Percentiles rank a stretch among this genome's conserved stretches.
phyloP scores from a whole-genome alignment of 257 asterid genomes.

The Oldenlandia corymbosa region DNA sequence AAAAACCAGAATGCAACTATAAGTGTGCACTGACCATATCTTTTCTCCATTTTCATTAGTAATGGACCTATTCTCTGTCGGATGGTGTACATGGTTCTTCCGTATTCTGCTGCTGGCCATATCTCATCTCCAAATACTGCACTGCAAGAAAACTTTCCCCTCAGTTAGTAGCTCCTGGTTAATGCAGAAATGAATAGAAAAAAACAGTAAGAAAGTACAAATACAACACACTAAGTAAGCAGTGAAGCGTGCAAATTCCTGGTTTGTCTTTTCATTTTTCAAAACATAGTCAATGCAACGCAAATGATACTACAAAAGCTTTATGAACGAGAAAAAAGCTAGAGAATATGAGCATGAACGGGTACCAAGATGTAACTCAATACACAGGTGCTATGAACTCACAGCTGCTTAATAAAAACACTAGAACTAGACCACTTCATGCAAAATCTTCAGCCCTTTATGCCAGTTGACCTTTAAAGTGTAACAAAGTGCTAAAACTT shows the following conservation, averaged over 20 bases:
- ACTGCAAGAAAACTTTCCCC: constrained; percentile 44
- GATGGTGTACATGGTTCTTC: constrained; percentile 95
- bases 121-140: constrained; percentile 97
- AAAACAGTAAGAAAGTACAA: no score
- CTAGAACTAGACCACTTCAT: no score
- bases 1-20: background rate
- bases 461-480: no score
- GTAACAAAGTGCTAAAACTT: no score
- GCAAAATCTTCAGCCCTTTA: no score
- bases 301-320: no score
- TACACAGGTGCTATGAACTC: background rate
- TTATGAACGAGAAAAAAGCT: no score
- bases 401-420: background rate
- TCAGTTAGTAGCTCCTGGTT: no score
- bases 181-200: no score
- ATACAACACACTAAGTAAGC: background rate
- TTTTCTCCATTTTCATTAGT: constrained; percentile 81
- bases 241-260: no score
- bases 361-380: background rate
- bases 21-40: constrained; percentile 50
- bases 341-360: background rate
- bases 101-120: constrained; percentile 99
- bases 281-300: no score
- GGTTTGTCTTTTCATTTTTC: no score
- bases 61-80: constrained; percentile 85